Base-by-base conservation (phyloP, 768 basidiomycete genomes). In the Termitomyces heimii region DNA sequence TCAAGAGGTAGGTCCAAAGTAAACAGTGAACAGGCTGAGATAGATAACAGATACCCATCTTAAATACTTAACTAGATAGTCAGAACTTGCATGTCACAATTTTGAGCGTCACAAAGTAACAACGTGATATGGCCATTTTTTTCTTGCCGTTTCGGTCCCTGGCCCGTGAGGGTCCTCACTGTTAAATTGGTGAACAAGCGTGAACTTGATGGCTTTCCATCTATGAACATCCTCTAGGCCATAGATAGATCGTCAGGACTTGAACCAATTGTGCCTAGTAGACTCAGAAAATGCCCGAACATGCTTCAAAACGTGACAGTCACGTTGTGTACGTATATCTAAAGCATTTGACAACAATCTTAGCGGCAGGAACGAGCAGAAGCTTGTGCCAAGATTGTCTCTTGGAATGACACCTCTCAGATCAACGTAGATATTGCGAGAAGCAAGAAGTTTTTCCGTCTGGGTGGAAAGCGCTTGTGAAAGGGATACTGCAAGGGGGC, bases 401-500 rank as follows among this genome's bases (percentile, higher is more conserved):
- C 39, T 20, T 14, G 39, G 8, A 20, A 40, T 40, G n/a, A 40
- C 39, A 40, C 39, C 39, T 40, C 8, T 8, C n/a, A n/a, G n/a
- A 40, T 32, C 26, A 46, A 54, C 48, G 37, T 16, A 48, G 45
- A 37, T 8, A 54, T 44, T 12, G 31, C 29, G 54, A 47, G 24
- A 49, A 28, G 14, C 47, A n/a, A n/a, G 7, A 24, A 31, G 4
- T n/a, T 13, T 48, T 31, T 5, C 31, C 31, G 5, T 13, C 31
- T 32, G 31, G 29, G 18, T 55, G 43, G 48, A 40, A 31, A 34
- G 31, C 32, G 12, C 39, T 51, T 55, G 61, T 62, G 58, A 35
- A 56, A 58, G n/a, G 48, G 42, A 60, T 47, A 43, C 20, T 26
- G 24, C 32, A 57, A 62, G 60, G 26, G 35, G 35, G 40, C 26